Evolutionary conservation across 495 filamentous ascomycete species (phyloP), one percentile per base, ranked within the genome.

Genomic region (Penicillium bovifimosum): DNA sequence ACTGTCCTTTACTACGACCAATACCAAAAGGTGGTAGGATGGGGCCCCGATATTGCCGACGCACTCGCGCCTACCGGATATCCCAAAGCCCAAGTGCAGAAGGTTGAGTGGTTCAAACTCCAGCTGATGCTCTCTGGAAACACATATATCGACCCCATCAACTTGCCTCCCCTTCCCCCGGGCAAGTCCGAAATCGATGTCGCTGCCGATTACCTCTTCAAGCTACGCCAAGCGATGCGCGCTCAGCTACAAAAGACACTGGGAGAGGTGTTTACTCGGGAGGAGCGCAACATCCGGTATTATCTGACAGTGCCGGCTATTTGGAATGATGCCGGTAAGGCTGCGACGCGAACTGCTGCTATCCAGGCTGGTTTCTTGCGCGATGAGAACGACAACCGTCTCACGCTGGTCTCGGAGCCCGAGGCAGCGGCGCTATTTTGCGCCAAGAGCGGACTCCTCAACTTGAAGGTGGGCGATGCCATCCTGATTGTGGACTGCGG

Each of bases 51-150:
- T 68, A 90, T 90, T 53, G 84, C 86, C 27, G 86, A 90, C 61
- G 86, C 86, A 24, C 74, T 90, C 48, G 86, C 86, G 47, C 86
- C 86, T 24, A 89, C 86, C 35, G 86, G 86, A 44, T 90, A 88
- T 66, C 86, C 86, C 10, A 90, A 88, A 63, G 84, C 82, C 47
- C 85, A 86, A 33, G 86, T 90, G 48, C 86, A 88, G 65, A 90
- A 90, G 67, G 86, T 90, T 10, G 86, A 90, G 69, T 90, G 86
- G 86, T 90, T 90, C 73, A 90, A 90, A 69, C 77, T 88, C 14
- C 86, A 90, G 65, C 77, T 90, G 50, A 90, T 90, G 86, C 76
- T 88, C 14, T 86, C 83, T 14, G 86, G 86, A 46, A 89, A 88
- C 63, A 90, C 86, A 4, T 90, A 90, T 64, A 88, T 90, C 54